Evolutionary conservation across 176 grass and related monocot genomes (phyloP), one percentile per base, ranked within the genome.

Genomic region (Phyllostachys edulis): DNA sequence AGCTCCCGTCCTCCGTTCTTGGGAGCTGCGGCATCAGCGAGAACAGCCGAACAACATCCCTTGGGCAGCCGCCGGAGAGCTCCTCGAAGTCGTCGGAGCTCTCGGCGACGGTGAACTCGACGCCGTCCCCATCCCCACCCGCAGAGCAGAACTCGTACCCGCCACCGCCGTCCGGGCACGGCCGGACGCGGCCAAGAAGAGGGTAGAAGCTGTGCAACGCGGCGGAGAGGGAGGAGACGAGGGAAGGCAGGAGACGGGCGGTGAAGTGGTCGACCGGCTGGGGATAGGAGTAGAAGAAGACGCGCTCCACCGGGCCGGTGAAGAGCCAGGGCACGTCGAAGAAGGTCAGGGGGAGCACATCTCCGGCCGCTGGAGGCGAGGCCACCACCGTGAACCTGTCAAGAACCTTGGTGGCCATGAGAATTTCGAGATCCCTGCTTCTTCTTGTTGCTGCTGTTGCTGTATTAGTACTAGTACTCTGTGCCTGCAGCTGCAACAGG

Each of bases 301-400:
- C 85, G 41, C 93, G 89, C 85, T 99, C 96, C 15, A 96, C 91
- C 4, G 96, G 96, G 8, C 96, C 96, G 0, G 96, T 99, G 86
- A 93, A 93, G 83, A 99, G 86, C 96, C 96, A 99, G 3, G 88
- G 89, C 71, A 92, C 80, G 80, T 99, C 96, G 78, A 96, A 99
- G 84, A 94, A 99, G 89, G 89, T 94, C 12, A 99, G 90, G 2
- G 93, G 96, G 60, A 96, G 81, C 61, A 73, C 78, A 44, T 77
- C 76, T 42, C 76, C 85, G 3, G 78, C 71, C 24, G 71, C 73
- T 0, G 89, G 73, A 41, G 82, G 88, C 5, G 86, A 82, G 45
- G 80, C 75, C 18, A 50, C 18, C 13, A 94, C 82, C 27, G 67
- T 73, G 44, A 94, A 27, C 20, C 4, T 86, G 41, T 94, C 85